Conservation (phyloP, 2,329 filamentous ascomycete species). For the Xylaria digitata region DNA sequence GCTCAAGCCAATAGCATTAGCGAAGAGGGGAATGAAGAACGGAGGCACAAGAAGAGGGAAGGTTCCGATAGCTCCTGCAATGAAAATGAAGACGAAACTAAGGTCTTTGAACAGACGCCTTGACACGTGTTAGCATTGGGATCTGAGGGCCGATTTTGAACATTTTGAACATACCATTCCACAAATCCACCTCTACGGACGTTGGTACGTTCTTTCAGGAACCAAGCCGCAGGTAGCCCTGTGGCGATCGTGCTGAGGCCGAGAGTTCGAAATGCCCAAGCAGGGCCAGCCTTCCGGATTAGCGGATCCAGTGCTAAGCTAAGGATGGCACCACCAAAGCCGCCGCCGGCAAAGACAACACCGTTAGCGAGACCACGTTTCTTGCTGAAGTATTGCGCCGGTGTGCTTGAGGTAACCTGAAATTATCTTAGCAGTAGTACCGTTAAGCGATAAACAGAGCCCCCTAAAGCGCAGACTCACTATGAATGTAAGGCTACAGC, state of each 20-base stretch:
- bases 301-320: conserved; percentile 62
- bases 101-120: conserved; percentile 59
- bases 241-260: conserved; percentile 58
- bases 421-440: conserved; percentile 23
- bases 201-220: conserved; percentile 56
- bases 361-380: conserved; percentile 68
- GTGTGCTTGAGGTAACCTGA: conserved; percentile 58
- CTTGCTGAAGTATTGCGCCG: conserved; percentile 65
- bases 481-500: conserved; percentile 34
- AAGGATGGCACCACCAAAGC: conserved; percentile 66
- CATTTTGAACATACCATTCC: conserved; percentile 53
- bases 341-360: conserved; percentile 64
- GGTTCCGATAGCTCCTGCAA: conserved; percentile 59
- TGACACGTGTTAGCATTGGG: conserved; percentile 15
- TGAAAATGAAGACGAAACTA: conserved; percentile 59
- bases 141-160: not conserved
- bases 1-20: conserved; percentile 64
- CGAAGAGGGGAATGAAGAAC: conserved; percentile 64
- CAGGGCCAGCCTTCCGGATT: conserved; percentile 53
- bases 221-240: conserved; percentile 58
- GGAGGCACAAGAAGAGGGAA: conserved; percentile 64
- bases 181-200: conserved; percentile 53
- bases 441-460: not conserved
- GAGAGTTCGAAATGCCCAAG: conserved; percentile 57
- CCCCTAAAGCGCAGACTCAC: conserved; percentile 20